Percentiles rank a stretch among this genome's conserved stretches.
Conservation (phyloP, 2,329 filamentous ascomycete genomes). For the Graphiopsis chlorocephala region DNA sequence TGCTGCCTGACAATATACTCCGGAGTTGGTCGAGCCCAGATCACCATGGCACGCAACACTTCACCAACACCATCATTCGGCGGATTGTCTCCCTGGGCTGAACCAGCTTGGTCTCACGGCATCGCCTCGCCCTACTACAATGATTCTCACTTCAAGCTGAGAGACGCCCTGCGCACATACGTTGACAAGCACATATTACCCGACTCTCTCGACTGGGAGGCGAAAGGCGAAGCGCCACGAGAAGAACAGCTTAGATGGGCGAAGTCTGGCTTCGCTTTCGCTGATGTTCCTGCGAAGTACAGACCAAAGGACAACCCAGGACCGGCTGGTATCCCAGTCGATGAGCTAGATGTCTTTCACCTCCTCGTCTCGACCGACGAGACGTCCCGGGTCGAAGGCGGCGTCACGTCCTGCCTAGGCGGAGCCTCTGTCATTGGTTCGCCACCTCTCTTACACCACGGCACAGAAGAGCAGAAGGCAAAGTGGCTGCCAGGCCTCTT, state of each 20-base stretch:
- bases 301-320: slow-evolving; percentile 40
- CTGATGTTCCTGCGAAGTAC: slow-evolving; percentile 45
- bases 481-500: slow-evolving; percentile 60
- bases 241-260: slow-evolving; percentile 41
- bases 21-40: neutral
- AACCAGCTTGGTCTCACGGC: slow-evolving; percentile 47
- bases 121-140: slow-evolving; percentile 63
- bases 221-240: slow-evolving; percentile 47
- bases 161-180: slow-evolving; percentile 56
- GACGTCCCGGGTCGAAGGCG: slow-evolving; percentile 39
- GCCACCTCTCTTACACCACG: slow-evolving; percentile 63
- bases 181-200: slow-evolving; percentile 59
- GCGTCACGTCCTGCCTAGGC: slow-evolving; percentile 57
- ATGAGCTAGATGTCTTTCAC: slow-evolving; percentile 58
- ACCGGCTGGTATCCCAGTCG: slow-evolving; percentile 46
- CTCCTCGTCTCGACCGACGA: slow-evolving; percentile 35
- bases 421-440: slow-evolving; percentile 62
- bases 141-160: slow-evolving; percentile 58
- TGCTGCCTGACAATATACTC: neutral
- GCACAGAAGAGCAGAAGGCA: slow-evolving; percentile 57
- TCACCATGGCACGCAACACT: neutral
- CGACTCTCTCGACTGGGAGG: slow-evolving; percentile 63
- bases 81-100: slow-evolving; percentile 41
- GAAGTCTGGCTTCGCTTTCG: slow-evolving; percentile 42
- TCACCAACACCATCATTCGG: neutral